Conservation (phyloP, 768 basidiomycete genomes). For the Serendipita sp. region DNA sequence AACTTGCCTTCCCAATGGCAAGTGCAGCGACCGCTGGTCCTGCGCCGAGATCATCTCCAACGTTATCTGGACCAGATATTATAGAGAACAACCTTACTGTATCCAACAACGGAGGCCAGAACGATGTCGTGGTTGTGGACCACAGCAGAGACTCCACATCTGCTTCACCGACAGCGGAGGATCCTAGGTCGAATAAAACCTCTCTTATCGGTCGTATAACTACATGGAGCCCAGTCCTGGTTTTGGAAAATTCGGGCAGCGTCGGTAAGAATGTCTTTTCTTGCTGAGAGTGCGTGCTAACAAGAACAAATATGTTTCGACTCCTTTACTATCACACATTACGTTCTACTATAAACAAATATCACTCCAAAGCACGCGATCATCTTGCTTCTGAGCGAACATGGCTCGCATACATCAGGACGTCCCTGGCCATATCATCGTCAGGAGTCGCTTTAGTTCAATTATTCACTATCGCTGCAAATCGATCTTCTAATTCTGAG, state of each 20-base stretch:
- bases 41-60: neutral
- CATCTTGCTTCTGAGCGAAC: slow-evolving; percentile 50
- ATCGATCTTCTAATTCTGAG: slow-evolving; percentile 13
- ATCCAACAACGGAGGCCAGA: neutral
- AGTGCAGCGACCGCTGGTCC: no score
- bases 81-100: neutral
- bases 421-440: slow-evolving; percentile 42
- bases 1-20: no score
- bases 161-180: neutral
- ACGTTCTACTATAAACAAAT: neutral
- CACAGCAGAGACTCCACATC: neutral
- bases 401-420: slow-evolving; percentile 49
- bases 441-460: slow-evolving; percentile 49
- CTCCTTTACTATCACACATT: neutral
- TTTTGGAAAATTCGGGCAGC: slow-evolving; percentile 43
- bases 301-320: no score
- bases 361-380: slow-evolving; percentile 30
- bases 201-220: neutral
- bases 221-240: slow-evolving; percentile 15
- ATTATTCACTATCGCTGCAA: slow-evolving; percentile 29
- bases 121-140: no score
- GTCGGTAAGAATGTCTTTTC: slow-evolving; percentile 20
- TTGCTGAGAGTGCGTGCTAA: neutral
- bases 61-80: neutral
- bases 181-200: neutral